These are phyloP conservation scores for Jimgerdemannia lactiflua DNA, from an alignment of 192 early-diverging fungal genomes.

Conservation along the genomic window DNA sequence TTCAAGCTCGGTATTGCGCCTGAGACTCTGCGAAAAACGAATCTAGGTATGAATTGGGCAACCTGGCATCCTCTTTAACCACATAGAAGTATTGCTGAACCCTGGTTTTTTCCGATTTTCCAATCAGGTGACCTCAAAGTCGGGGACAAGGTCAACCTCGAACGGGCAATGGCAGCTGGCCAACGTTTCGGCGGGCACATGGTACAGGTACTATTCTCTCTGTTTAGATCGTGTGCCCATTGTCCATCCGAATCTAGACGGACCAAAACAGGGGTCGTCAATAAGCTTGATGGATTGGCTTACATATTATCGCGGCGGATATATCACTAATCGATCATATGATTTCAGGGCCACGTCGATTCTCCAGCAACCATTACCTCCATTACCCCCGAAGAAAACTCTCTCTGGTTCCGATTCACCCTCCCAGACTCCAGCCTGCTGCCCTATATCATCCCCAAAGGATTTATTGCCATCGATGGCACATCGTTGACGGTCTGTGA, in stretches of 20 bases:
- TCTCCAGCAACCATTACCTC: conserved; percentile 72
- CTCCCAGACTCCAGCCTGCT: conserved; percentile 54
- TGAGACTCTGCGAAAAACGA: conserved; percentile 91
- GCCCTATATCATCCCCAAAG: conserved; percentile 91
- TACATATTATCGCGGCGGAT: no score
- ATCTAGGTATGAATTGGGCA: conserved; percentile 59
- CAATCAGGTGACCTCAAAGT: conserved; percentile 63
- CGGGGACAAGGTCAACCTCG: conserved; percentile 87
- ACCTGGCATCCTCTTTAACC: not conserved
- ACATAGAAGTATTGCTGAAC: not conserved
- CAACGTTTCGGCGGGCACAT: conserved; percentile 97
- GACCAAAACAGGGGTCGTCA: no score
- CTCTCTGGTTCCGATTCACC: conserved; percentile 63
- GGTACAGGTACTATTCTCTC: conserved; percentile 61
- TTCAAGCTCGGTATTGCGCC: conserved; percentile 95
- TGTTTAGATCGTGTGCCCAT: not conserved
- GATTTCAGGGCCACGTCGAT: conserved; percentile 83
- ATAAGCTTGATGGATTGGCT: no score
- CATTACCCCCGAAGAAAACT: conserved; percentile 87
- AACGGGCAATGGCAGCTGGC: conserved; percentile 85
- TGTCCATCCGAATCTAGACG: no score
- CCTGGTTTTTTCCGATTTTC: not conserved
- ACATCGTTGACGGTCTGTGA: conserved; percentile 93
- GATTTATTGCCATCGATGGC: conserved; percentile 92
- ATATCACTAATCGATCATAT: no score